Base-by-base conservation (phyloP, 352 stramenopile species). In the Halophytophthora batemanensis region DNA sequence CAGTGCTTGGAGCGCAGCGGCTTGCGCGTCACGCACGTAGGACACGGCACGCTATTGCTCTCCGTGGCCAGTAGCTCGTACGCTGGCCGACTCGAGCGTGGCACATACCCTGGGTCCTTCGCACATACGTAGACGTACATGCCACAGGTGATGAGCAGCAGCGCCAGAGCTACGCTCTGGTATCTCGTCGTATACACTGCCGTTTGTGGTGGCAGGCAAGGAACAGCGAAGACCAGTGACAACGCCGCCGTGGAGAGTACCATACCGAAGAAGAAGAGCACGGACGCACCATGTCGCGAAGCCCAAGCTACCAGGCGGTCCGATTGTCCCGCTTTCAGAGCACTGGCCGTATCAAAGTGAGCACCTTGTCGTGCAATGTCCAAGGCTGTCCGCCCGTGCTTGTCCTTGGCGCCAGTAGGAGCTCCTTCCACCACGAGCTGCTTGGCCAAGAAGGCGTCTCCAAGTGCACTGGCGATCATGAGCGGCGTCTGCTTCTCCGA, bases 361-460 rank as follows among this genome's bases (percentile, higher is more conserved):
- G 73, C 77, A 7, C 77, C 76, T 59, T 90, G 74, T 15, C 69
- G 68, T 2, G 80, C 81, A 48, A 93, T 90, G 38, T 87, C 71
- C 34, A 93, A 61, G n/a, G 82, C 80, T 15, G 71, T 85, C 43
- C 82, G 68, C 7, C 82, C 80, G 31, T 90, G 77, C 37, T 86
- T 86, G 53, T 93, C 82, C 33, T 72, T 71, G 5, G 68, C 64
- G 2, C 82, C 61, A 22, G 87, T 31, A 6, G 80, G 81, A 14
- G 80, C 78, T 33, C 80, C 82, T 75, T 93, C 82, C 10, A 93
- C 61, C 15, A 93, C 82, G 6, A 93, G 73, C 47, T 93, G 82
- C 61, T 93, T 93, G 21, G 79, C 74, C 15, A 93, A 55, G 43
- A 91, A 93, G 0, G 82, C 64, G 45, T 93, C 82, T 22, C 82